Evolutionary conservation across 371 early-diverging fungal species (phyloP), one percentile per base, ranked within the genome.

Genomic region (Mucor irregularis): DNA sequence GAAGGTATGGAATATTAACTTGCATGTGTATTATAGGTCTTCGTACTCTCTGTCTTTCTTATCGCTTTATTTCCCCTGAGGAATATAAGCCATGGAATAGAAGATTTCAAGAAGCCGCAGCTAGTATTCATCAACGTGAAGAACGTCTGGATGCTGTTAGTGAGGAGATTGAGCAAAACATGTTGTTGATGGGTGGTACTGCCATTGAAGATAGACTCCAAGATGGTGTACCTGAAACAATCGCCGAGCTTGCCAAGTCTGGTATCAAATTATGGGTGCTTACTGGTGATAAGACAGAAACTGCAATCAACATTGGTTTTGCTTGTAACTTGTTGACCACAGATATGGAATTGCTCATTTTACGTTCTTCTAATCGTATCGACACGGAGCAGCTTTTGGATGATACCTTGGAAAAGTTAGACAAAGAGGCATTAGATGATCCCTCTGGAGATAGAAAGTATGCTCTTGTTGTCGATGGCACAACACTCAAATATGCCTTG

Each of bases 241-340:
- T 97, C 62, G 85, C 88, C 4, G 81, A 81, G 37, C 66, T 96
- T 17, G 78, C 84, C 0, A 77, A 80, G 46, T 94, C 93, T 0
- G 96, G 96, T 14, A 94, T 96, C 58, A 91, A 90, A 61, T 74
- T 95, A 16, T 97, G 97, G 97, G 95, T 97, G 44, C 68, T 96
- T 49, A 97, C 98, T 0, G 98, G 98, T 14, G 98, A 97, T 74
- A 96, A 96, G 71, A 84, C 86, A 1, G 90, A 90, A 53, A 92
- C 91, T 0, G 90, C 92, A 16, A 88, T 91, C 74, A 88, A 89
- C 53, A 91, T 92, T 62, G 92, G 91, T 5, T 90, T 83, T 63
- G 76, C 91, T 19, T 90, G 91, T 65, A 89, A 89, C 45, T 62
- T 91, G 42, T 67, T 90, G 30, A 82, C 83, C 38, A 73, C 76